These are phyloP conservation scores for Zea luxurians DNA, from an alignment of 176 grass and related monocot species.

Conservation along the genomic window DNA sequence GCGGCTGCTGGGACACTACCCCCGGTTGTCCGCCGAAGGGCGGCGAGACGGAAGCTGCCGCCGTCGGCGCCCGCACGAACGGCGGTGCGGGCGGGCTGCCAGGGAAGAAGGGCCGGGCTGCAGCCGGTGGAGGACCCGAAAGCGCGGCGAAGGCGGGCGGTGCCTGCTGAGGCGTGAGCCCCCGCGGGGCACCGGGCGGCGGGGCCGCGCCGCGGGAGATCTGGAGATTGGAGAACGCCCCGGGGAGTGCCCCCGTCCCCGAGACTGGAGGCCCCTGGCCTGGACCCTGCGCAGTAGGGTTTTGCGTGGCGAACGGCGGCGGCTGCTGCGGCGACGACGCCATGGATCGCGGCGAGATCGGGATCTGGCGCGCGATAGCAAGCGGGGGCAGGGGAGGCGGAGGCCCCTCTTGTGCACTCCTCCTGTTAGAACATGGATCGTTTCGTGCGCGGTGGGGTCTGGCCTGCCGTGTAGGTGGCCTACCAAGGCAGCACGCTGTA, in stretches of 20 bases:
- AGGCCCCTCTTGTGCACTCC: background rate
- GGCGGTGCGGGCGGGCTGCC: constrained; percentile 23
- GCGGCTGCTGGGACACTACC: background rate
- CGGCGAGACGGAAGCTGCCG: background rate
- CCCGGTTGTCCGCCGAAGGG: constrained; percentile 14
- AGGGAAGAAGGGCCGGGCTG: background rate
- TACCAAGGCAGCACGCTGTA: background rate
- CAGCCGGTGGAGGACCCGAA: background rate
- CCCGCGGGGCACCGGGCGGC: constrained; percentile 1
- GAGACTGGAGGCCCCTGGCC: constrained; percentile 2
- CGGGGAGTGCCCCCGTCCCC: constrained; percentile 32
- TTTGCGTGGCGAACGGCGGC: constrained; percentile 35
- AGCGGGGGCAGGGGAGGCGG: background rate
- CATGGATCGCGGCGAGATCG: constrained; percentile 32
- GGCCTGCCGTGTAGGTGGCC: background rate
- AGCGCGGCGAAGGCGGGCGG: constrained; percentile 41
- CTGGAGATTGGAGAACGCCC: constrained; percentile 57
- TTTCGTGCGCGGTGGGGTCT: constrained; percentile 1
- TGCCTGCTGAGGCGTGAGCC: constrained; percentile 38
- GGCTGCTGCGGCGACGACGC: constrained; percentile 3
- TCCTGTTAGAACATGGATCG: constrained; percentile 4
- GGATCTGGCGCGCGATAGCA: constrained; percentile 32
- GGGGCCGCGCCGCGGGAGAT: constrained; percentile 43
- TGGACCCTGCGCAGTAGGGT: background rate
- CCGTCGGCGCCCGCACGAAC: background rate